These are phyloP conservation scores for Coemansia sp. DNA, from an alignment of 192 early-diverging fungal species.

Conservation along the genomic window DNA sequence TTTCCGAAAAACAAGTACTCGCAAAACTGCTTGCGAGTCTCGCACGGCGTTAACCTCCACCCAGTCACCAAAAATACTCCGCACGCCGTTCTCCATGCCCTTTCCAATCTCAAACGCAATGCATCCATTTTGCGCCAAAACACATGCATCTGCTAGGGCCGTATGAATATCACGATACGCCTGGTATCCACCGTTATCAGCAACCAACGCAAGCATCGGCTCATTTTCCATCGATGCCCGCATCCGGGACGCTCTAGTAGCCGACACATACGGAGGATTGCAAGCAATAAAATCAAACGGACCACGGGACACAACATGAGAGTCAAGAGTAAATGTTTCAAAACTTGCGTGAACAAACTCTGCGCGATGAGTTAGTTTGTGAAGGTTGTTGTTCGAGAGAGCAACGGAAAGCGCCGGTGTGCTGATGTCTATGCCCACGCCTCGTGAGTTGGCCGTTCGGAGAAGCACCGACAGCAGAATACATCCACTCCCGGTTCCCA, in stretches of 20 bases:
- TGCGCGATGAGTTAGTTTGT: conserved; percentile 34
- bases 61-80: conserved; percentile 56
- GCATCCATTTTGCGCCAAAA: conserved; percentile 44
- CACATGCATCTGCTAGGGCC: conserved; percentile 29
- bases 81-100: conserved; percentile 58
- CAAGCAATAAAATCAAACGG: conserved; percentile 67
- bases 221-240: conserved; percentile 56
- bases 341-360: conserved; percentile 52
- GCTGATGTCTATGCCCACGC: conserved; percentile 71
- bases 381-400: conserved; percentile 44
- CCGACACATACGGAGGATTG: conserved; percentile 72
- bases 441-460: conserved; percentile 23
- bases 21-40: conserved; percentile 59
- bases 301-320: conserved; percentile 5
- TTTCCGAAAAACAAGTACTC: conserved; percentile 58
- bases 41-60: conserved; percentile 33
- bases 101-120: conserved; percentile 63
- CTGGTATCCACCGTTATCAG: conserved; percentile 63
- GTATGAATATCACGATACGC: conserved; percentile 55
- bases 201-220: conserved; percentile 65
- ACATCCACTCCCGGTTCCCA: conserved; percentile 77
- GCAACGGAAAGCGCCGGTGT: conserved; percentile 57
- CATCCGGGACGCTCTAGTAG: conserved; percentile 31
- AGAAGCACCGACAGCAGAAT: conserved; percentile 62
- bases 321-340: conserved; percentile 35